A percentile compares a stretch with the other conserved stretches of the same genome.
These are phyloP conservation scores for Malus domestica DNA, from an alignment of 306 rosid species.

Conservation along the genomic window DNA sequence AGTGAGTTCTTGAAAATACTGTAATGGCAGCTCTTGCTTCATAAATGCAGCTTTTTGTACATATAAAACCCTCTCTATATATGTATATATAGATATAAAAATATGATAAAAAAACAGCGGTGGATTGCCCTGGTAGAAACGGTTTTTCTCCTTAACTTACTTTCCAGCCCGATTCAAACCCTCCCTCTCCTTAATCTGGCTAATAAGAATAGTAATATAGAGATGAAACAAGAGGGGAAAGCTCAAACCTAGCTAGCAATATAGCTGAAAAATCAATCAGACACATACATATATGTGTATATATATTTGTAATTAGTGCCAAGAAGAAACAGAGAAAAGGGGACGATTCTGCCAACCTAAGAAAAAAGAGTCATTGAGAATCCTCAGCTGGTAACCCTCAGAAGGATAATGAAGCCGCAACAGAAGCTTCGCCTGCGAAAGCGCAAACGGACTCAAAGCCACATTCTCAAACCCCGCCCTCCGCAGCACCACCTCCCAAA, in stretches of 20 bases:
- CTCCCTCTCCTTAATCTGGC: too few species aligned
- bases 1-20: background rate
- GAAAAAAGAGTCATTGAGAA: constrained; percentile 31
- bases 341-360: constrained; percentile 47
- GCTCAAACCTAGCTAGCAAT: background rate
- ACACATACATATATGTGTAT: too few species aligned
- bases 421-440: constrained; percentile 49
- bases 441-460: constrained; percentile 44
- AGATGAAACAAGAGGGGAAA: background rate
- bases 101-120: background rate
- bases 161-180: too few species aligned
- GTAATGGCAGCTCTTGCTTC: background rate
- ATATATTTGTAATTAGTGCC: constrained; percentile 17
- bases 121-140: too few species aligned
- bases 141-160: too few species aligned
- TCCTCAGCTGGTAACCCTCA: constrained; percentile 44
- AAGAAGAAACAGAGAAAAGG: constrained; percentile 52
- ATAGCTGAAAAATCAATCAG: background rate
- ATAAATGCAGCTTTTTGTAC: background rate
- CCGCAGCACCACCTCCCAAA: constrained; percentile 37
- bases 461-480: constrained; percentile 36
- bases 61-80: background rate
- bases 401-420: constrained; percentile 55
- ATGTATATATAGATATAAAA: background rate
- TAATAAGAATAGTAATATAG: too few species aligned